Conservation (phyloP, 2,329 filamentous ascomycete species). For the Apiospora pterosperma region DNA sequence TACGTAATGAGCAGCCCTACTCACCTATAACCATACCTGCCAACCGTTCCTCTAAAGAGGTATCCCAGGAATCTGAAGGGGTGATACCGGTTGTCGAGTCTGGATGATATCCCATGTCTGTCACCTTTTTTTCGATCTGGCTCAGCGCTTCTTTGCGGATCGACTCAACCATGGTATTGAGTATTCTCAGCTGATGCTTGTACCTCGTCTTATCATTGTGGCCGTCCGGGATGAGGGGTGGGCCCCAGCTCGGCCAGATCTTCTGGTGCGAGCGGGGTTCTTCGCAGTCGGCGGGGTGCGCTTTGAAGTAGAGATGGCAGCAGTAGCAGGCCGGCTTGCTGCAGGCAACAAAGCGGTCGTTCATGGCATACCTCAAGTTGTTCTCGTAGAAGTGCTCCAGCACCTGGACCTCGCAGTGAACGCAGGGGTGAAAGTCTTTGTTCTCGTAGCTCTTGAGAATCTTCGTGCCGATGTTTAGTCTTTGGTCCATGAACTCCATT, state of each 20-base stretch:
- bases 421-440: constrained; percentile 22
- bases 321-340: constrained; percentile 51
- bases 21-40: neutral
- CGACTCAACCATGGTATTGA: constrained; percentile 20
- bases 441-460: constrained; percentile 24
- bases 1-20: neutral
- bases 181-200: constrained; percentile 15
- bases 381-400: constrained; percentile 41
- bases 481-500: constrained; percentile 24
- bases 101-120: constrained; percentile 11
- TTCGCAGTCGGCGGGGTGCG: constrained; percentile 32
- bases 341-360: constrained; percentile 44
- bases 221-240: constrained; percentile 13
- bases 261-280: constrained; percentile 36
- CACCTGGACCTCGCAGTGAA: constrained; percentile 45
- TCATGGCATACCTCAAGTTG: constrained; percentile 28
- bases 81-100: constrained; percentile 23
- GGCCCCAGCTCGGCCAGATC: constrained; percentile 38
- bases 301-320: constrained; percentile 41
- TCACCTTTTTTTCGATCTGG: constrained; percentile 16
- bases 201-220: constrained; percentile 9
- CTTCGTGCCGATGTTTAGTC: constrained; percentile 16
- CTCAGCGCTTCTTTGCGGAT: constrained; percentile 20
- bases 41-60: neutral
- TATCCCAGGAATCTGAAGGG: neutral